A percentile compares a stretch with the other conserved stretches of the same genome.
Evolutionary conservation across 768 basidiomycete species (phyloP).

Genomic region (Rhizopogon roseolus): DNA sequence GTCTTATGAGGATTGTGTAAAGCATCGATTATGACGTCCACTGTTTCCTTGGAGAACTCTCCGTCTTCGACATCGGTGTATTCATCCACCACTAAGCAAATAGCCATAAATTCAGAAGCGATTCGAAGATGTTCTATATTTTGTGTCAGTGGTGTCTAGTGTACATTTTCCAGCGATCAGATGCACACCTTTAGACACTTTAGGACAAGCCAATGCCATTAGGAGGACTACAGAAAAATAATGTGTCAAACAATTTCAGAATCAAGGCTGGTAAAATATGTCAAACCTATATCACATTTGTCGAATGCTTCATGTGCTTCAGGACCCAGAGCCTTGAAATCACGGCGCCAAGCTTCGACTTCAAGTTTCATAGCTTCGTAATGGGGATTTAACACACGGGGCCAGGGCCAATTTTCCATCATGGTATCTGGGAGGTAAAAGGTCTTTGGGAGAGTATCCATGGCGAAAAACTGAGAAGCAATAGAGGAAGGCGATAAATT

Average conservation of each 20-base stretch:
- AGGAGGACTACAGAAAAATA: too few species aligned
- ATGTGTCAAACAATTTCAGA: too few species aligned
- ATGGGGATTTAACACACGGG: slow-evolving; percentile 32
- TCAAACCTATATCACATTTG: neutral
- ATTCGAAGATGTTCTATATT: slow-evolving; percentile 18
- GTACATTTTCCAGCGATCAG: too few species aligned
- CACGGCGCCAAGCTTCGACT: slow-evolving; percentile 33
- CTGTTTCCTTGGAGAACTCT: neutral
- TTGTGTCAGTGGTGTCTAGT: too few species aligned
- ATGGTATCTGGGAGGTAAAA: slow-evolving; percentile 34
- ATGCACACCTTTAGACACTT: too few species aligned
- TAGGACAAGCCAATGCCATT: too few species aligned
- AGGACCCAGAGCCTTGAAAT: slow-evolving; percentile 30
- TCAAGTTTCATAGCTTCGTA: slow-evolving; percentile 29
- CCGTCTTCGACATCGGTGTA: slow-evolving; percentile 19
- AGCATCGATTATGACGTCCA: slow-evolving; percentile 4
- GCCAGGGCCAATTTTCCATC: slow-evolving; percentile 39
- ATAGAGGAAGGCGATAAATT: too few species aligned
- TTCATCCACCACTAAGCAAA: slow-evolving; percentile 28
- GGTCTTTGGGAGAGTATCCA: neutral
- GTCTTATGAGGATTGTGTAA: neutral
- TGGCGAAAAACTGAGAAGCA: neutral
- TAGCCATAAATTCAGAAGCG: slow-evolving; percentile 27
- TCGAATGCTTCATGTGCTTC: slow-evolving; percentile 36
- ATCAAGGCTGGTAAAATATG: too few species aligned